Percentiles rank a stretch among this genome's conserved stretches.
phyloP scores from a whole-genome alignment of 2,329 filamentous ascomycete genomes.

The Arthroderma uncinatum region DNA sequence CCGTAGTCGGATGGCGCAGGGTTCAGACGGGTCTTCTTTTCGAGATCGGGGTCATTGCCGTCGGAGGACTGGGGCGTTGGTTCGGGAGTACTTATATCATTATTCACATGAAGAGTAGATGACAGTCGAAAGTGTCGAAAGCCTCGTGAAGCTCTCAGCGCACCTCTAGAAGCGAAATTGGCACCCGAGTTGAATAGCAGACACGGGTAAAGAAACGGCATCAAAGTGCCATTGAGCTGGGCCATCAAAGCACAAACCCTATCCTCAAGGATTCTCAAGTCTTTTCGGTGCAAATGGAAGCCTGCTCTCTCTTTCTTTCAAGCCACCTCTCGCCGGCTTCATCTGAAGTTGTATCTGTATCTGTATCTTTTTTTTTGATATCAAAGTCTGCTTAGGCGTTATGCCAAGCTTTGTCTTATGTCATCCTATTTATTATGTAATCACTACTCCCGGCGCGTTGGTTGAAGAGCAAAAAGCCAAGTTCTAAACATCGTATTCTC shows the following conservation, averaged over 20 bases:
- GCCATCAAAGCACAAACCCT: slow-evolving; percentile 7
- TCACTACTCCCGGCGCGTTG: too few species aligned
- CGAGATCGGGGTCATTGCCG: neutral
- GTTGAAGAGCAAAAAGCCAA: too few species aligned
- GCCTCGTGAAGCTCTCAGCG: slow-evolving; percentile 12
- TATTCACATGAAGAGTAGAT: neutral
- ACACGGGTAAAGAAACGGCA: slow-evolving; percentile 29
- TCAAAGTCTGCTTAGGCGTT: neutral
- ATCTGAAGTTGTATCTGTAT: neutral
- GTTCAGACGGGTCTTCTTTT: slow-evolving; percentile 52
- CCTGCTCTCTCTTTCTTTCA: neutral
- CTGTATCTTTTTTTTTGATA: neutral
- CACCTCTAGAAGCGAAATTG: slow-evolving; percentile 5
- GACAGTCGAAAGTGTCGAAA: slow-evolving; percentile 11
- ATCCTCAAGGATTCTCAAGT: neutral
- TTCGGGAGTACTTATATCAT: neutral
- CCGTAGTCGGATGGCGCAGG: slow-evolving; percentile 77
- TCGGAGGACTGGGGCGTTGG: slow-evolving; percentile 6
- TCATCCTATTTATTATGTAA: neutral
- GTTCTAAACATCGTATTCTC: too few species aligned
- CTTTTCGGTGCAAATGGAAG: neutral
- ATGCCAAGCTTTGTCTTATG: neutral
- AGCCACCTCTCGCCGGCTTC: neutral
- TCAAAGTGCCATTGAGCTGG: slow-evolving; percentile 15
- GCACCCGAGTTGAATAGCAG: slow-evolving; percentile 12